Conservation (phyloP, 2,329 filamentous ascomycete species). For the Botrytis sinoallii region DNA sequence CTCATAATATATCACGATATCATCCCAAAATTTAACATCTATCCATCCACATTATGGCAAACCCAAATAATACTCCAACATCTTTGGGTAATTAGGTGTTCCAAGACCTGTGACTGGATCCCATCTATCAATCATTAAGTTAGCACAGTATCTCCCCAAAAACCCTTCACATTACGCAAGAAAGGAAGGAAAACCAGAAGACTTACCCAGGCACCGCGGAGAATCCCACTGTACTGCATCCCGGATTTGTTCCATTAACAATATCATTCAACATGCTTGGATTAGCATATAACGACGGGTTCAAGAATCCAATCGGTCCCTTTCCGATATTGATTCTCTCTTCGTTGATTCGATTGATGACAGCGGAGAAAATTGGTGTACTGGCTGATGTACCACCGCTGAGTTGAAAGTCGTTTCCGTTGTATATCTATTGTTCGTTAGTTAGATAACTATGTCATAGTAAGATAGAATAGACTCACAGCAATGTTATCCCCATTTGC, state of each 20-base stretch:
- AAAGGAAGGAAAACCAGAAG: too few species aligned
- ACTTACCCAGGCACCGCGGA: slow-evolving; percentile 31
- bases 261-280: slow-evolving; percentile 38
- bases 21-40: background rate
- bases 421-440: slow-evolving; percentile 18
- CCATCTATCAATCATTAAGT: slow-evolving; percentile 30
- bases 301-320: slow-evolving; percentile 50
- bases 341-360: slow-evolving; percentile 51
- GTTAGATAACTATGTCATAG: background rate
- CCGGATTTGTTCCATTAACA: slow-evolving; percentile 33
- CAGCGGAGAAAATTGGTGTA: slow-evolving; percentile 47
- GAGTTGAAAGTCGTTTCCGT: slow-evolving; percentile 24
- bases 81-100: slow-evolving; percentile 35
- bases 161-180: background rate
- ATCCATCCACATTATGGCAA: slow-evolving; percentile 22
- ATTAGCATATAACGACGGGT: slow-evolving; percentile 50
- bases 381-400: slow-evolving; percentile 50
- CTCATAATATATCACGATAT: background rate
- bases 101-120: slow-evolving; percentile 34
- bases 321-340: slow-evolving; percentile 46
- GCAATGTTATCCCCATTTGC: slow-evolving; percentile 33
- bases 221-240: slow-evolving; percentile 36
- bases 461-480: slow-evolving; percentile 20
- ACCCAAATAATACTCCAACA: slow-evolving; percentile 28
- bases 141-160: background rate